Conservation (phyloP, 441 rosid genomes). For the Syzygium syzygioides region DNA sequence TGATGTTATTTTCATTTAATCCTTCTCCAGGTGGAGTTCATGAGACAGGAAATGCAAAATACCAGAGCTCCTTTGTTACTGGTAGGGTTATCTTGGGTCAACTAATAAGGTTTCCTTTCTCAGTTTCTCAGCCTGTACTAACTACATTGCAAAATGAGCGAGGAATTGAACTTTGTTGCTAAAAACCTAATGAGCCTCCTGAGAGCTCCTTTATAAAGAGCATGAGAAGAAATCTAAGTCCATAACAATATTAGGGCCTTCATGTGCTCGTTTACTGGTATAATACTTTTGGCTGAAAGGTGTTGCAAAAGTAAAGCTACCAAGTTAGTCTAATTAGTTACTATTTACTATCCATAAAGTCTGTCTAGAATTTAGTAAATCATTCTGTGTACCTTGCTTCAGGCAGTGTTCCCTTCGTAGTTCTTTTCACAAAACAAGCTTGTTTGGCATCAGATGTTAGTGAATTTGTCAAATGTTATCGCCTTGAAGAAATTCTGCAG, state of each 20-base stretch:
- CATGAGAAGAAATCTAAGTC: neutral
- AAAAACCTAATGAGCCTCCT: neutral
- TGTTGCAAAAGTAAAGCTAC: neutral
- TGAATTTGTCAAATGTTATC: neutral
- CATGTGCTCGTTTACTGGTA: neutral
- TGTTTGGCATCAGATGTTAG: neutral
- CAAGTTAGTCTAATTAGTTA: neutral
- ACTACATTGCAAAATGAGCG: neutral
- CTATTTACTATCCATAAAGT: neutral
- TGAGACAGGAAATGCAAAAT: conserved; percentile 45
- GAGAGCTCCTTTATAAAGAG: neutral
- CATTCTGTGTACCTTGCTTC: neutral
- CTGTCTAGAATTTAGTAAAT: neutral
- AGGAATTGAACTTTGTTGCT: neutral
- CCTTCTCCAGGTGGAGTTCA: conserved; percentile 54
- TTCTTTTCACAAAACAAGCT: neutral
- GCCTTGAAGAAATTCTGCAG: neutral
- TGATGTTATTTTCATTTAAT: conserved; percentile 5
- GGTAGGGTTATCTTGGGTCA: conserved; percentile 26
- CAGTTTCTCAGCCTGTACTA: neutral
- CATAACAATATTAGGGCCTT: neutral
- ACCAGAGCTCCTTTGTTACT: conserved; percentile 51
- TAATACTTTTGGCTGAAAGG: neutral
- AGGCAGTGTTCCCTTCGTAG: neutral
- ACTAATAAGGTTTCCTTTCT: neutral